Base-by-base conservation (phyloP, 2,329 filamentous ascomycete species). In the Diaporthe velutina region DNA sequence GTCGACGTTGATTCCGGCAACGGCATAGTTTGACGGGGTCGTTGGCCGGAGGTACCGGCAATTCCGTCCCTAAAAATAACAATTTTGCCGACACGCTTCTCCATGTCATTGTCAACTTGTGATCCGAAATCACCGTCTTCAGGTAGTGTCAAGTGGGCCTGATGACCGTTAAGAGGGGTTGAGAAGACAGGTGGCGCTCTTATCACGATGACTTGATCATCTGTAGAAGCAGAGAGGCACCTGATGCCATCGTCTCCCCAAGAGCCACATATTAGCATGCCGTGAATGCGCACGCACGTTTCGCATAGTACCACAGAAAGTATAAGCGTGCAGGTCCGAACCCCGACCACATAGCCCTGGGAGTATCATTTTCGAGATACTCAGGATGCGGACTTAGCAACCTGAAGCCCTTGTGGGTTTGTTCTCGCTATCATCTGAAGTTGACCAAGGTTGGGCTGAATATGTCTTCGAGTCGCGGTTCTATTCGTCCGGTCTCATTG, bases 1-100 rank as follows among this genome's bases (percentile, higher is more conserved):
- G 30, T 35, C 70, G 61, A 73, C 61, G 2, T 25, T 70, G 68
- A 54, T 68, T 38, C 64, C 64, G 30, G 33, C 64, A 8, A 28
- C n/a, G n/a, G n/a, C 45, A 40, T 68, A 68, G 64, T 68, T 17
- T 54, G 64, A 28, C 45, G 64, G 48, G 9, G 13, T n/a, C 35
- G 4, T 30, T 40, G 35, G 22, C n/a, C 22, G 33, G 22, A 68
- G 33, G 64, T 10, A 52, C 13, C 17, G n/a, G 15, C 33, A 30
- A 8, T 28, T 28, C 40, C n/a, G 61, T 50, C 64, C 12, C 30
- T 9, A 54, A 68, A 5, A 28, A 22, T 12, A 28, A 22, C 17
- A n/a, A 54, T 13, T n/a, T 38, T 25, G n/a, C 64, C 9, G 15
- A 52, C 25, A 30, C 4, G 1, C 3, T 17, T 7, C 22, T 35